Evolutionary conservation across 768 basidiomycete species (phyloP).

Genomic region (Dioszegia aurantiaca): DNA sequence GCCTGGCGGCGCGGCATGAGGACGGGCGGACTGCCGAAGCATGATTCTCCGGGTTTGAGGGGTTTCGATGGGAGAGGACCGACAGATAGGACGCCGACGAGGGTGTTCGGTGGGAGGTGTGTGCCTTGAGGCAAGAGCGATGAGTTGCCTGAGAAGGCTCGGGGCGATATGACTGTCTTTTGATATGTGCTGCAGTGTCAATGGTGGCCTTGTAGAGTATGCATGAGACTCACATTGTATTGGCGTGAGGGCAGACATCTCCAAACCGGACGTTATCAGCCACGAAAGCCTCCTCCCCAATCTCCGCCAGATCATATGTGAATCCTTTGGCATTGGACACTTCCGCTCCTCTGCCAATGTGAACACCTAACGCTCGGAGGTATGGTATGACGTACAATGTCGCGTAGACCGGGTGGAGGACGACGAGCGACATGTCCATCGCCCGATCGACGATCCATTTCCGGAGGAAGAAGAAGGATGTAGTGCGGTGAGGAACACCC

Average conservation of each 20-base stretch:
- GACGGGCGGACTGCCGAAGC: conserved; percentile 8
- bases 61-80: not conserved
- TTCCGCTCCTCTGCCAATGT: conserved; percentile 2
- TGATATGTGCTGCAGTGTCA: too few relatives aligned
- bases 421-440: conserved; percentile 7
- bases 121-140: conserved; percentile 9
- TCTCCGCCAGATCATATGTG: conserved; percentile 1
- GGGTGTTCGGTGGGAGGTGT: conserved; percentile 1
- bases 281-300: conserved; percentile 6
- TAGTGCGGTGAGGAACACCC: not conserved
- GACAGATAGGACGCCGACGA: conserved; percentile 9
- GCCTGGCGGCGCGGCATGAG: conserved; percentile 9
- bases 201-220: too few relatives aligned
- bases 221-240: not conserved
- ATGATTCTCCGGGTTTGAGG: conserved; percentile 4
- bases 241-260: not conserved
- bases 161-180: too few relatives aligned
- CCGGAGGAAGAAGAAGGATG: not conserved
- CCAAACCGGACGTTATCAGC: conserved; percentile 5
- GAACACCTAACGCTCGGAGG: not conserved
- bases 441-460: conserved; percentile 7
- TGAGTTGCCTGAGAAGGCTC: not conserved
- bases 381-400: conserved; percentile 2
- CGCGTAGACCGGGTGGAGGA: conserved; percentile 5
- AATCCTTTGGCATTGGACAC: conserved; percentile 4